These are phyloP conservation scores for Microdochium bolleyi DNA, from an alignment of 2,329 filamentous ascomycete species.

Conservation along the genomic window DNA sequence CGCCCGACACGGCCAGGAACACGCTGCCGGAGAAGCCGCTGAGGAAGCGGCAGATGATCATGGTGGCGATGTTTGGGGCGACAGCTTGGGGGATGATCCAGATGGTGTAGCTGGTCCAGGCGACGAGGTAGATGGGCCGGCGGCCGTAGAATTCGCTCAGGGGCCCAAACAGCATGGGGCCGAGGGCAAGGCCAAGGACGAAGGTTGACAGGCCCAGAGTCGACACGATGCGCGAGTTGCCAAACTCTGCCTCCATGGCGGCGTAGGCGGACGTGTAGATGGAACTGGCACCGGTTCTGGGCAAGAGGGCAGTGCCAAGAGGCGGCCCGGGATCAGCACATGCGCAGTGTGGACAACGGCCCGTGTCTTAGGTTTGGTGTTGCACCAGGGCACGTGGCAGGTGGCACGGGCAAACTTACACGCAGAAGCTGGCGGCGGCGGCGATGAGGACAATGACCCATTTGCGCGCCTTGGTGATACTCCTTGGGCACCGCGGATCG, in stretches of 20 bases:
- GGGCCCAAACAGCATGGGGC: slow-evolving; percentile 55
- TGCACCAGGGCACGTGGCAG: background rate
- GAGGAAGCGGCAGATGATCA: slow-evolving; percentile 71
- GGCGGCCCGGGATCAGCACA: slow-evolving; percentile 2
- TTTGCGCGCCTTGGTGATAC: slow-evolving; percentile 56
- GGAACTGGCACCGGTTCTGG: slow-evolving; percentile 75
- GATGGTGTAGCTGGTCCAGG: slow-evolving; percentile 67
- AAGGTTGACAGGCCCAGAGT: slow-evolving; percentile 77
- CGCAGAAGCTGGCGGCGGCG: slow-evolving; percentile 68
- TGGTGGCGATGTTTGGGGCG: slow-evolving; percentile 72
- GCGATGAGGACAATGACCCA: slow-evolving; percentile 75
- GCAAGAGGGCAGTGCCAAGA: slow-evolving; percentile 4
- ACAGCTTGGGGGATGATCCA: slow-evolving; percentile 78
- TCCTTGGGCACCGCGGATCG: slow-evolving; percentile 70
- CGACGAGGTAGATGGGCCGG: slow-evolving; percentile 69
- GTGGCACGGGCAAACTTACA: slow-evolving; percentile 50
- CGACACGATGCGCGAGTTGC: slow-evolving; percentile 61
- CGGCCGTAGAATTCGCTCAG: slow-evolving; percentile 76
- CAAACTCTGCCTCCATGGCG: slow-evolving; percentile 70
- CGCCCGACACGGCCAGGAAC: slow-evolving; percentile 69
- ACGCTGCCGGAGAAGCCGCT: slow-evolving; percentile 63
- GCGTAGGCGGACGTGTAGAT: slow-evolving; percentile 79
- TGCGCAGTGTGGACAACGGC: slow-evolving; percentile 6
- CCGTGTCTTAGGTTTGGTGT: slow-evolving; percentile 3
- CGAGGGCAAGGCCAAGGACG: slow-evolving; percentile 62